Evolutionary conservation across 495 filamentous ascomycete genomes (phyloP).

Genomic region (Aspergillus leporis): DNA sequence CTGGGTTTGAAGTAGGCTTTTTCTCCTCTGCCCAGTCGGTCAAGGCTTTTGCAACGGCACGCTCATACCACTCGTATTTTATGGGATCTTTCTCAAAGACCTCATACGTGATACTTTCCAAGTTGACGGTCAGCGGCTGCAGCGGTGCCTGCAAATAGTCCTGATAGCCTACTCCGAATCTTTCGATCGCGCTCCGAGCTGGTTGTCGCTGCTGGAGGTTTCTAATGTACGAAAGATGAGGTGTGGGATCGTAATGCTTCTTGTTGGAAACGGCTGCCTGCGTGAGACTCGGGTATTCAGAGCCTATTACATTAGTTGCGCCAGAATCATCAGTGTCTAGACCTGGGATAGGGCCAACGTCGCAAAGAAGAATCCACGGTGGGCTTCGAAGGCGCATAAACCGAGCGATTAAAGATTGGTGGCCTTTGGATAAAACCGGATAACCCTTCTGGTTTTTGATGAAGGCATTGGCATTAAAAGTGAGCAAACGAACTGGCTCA

Average conservation of each 20-base stretch:
- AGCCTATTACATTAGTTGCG: slow-evolving; percentile 34
- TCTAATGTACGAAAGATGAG: slow-evolving; percentile 78
- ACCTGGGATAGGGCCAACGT: slow-evolving; percentile 68
- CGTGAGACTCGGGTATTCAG: slow-evolving; percentile 65
- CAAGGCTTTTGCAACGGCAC: slow-evolving; percentile 78
- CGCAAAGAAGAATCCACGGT: slow-evolving; percentile 79
- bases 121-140: slow-evolving; percentile 92
- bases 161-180: slow-evolving; percentile 77
- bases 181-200: slow-evolving; percentile 59
- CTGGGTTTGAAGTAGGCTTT: slow-evolving; percentile 69
- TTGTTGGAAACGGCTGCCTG: slow-evolving; percentile 56
- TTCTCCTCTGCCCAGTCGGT: slow-evolving; percentile 71
- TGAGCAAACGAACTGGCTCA: slow-evolving; percentile 82
- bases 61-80: slow-evolving; percentile 96
- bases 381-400: slow-evolving; percentile 80
- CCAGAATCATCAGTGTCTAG: slow-evolving; percentile 42
- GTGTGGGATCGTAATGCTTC: slow-evolving; percentile 56
- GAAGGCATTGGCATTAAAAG: slow-evolving; percentile 66
- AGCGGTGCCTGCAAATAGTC: slow-evolving; percentile 94
- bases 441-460: slow-evolving; percentile 75
- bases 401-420: slow-evolving; percentile 74
- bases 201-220: slow-evolving; percentile 84
- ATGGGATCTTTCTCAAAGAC: slow-evolving; percentile 98
- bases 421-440: slow-evolving; percentile 76
- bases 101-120: slow-evolving; percentile 97